Conservation (phyloP, 2,329 filamentous ascomycete genomes). For the Diaporthe sp. region DNA sequence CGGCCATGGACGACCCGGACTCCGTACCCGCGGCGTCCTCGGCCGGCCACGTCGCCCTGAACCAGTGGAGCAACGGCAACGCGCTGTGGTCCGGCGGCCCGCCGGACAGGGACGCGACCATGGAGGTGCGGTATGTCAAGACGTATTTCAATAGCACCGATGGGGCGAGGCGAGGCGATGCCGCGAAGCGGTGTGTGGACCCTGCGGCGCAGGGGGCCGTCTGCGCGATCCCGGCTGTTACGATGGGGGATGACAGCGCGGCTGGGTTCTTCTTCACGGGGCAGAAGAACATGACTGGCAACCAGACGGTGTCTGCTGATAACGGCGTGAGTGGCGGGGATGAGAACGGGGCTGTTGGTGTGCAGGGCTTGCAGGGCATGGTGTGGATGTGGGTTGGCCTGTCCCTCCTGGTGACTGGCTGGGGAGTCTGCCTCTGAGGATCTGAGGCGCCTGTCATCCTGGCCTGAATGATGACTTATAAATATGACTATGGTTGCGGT, state of each 20-base stretch:
- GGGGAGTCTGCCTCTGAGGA: conserved; percentile 9
- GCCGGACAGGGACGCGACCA: conserved; percentile 70
- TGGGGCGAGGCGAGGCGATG: conserved; percentile 53
- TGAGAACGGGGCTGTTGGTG: neutral
- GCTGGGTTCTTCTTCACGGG: conserved; percentile 63
- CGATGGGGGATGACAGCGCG: conserved; percentile 49
- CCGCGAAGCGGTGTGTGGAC: conserved; percentile 56
- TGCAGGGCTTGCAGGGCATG: neutral
- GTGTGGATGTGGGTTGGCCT: neutral
- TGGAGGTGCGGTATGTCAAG: conserved; percentile 78
- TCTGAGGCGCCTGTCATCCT: neutral
- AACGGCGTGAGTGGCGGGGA: conserved; percentile 33
- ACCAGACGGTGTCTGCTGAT: conserved; percentile 57
- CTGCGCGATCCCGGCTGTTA: conserved; percentile 64
- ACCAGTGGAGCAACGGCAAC: conserved; percentile 86
- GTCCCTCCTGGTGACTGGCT: conserved; percentile 15
- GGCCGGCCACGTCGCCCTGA: conserved; percentile 76
- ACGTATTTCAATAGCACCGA: conserved; percentile 83
- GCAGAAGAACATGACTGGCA: conserved; percentile 59
- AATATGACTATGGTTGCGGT: neutral
- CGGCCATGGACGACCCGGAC: conserved; percentile 64
- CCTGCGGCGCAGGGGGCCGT: conserved; percentile 52
- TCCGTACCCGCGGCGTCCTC: conserved; percentile 64
- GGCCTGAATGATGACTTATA: neutral
- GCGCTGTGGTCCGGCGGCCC: conserved; percentile 78